These are phyloP conservation scores for Emericellopsis atlantica DNA, from an alignment of 2,329 filamentous ascomycete species.

Conservation along the genomic window DNA sequence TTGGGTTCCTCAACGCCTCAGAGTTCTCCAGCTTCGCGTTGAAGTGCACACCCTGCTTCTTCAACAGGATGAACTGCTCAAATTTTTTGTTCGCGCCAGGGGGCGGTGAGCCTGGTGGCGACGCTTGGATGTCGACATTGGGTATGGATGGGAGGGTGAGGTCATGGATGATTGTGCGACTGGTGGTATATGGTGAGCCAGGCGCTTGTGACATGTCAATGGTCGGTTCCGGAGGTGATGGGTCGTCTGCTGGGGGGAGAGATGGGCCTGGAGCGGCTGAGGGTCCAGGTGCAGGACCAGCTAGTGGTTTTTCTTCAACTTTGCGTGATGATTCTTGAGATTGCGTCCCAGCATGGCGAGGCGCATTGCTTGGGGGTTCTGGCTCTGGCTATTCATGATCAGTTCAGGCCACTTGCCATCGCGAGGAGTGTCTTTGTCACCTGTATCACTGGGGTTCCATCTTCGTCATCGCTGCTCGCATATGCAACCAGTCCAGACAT, in stretches of 20 bases:
- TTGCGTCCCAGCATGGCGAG: not conserved
- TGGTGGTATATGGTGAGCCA: constrained; percentile 55
- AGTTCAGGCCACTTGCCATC: not conserved
- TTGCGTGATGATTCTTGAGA: not conserved
- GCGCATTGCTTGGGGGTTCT: no score
- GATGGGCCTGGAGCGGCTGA: constrained; percentile 1
- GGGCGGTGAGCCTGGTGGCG: constrained; percentile 51
- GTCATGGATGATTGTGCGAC: constrained; percentile 52
- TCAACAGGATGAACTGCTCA: constrained; percentile 62
- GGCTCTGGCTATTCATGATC: no score
- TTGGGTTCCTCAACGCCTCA: constrained; percentile 57
- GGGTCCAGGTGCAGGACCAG: not conserved
- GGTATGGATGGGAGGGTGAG: constrained; percentile 62
- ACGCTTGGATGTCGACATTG: constrained; percentile 62
- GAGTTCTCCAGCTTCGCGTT: constrained; percentile 60
- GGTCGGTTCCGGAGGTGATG: constrained; percentile 1
- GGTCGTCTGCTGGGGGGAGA: not conserved
- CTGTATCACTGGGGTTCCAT: constrained; percentile 12
- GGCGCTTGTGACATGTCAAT: constrained; percentile 13
- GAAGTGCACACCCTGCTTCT: constrained; percentile 66
- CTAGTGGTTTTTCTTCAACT: not conserved
- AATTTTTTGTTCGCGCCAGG: constrained; percentile 51
- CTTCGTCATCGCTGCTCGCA: constrained; percentile 38
- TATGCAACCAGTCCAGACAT: constrained; percentile 36
- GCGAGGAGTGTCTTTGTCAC: not conserved